phyloP scores from a whole-genome alignment of 495 filamentous ascomycete species.

The Lasiosphaeria hispida region DNA sequence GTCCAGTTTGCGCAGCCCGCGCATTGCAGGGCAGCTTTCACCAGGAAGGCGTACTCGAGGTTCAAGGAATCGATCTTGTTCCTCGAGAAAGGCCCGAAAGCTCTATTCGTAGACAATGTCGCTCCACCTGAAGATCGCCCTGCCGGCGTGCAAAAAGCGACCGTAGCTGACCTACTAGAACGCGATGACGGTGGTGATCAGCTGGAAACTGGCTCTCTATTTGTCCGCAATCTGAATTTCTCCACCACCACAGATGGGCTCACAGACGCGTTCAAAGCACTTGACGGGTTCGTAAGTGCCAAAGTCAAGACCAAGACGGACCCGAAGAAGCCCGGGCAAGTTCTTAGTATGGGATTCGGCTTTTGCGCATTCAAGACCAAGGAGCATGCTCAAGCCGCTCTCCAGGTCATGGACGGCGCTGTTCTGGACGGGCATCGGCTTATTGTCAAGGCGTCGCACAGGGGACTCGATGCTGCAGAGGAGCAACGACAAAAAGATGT shows the following conservation, averaged over 20 bases:
- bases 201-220: conserved; percentile 72
- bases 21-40: conserved; percentile 78
- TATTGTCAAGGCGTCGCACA: conserved; percentile 77
- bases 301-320: conserved; percentile 85
- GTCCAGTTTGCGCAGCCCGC: conserved; percentile 77
- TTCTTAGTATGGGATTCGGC: conserved; percentile 93
- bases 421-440: conserved; percentile 83
- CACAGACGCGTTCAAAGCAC: conserved; percentile 67
- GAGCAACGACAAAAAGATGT: conserved; percentile 77
- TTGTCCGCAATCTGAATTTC: conserved; percentile 91
- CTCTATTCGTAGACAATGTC: conserved; percentile 61
- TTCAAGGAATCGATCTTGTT: conserved; percentile 90
- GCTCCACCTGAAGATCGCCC: conserved; percentile 28
- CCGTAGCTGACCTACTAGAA: conserved; percentile 54
- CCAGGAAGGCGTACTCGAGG: conserved; percentile 77
- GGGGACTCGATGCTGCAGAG: conserved; percentile 79
- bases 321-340: conserved; percentile 76
- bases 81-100: conserved; percentile 87
- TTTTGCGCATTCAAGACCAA: conserved; percentile 86
- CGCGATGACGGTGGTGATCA: conserved; percentile 52
- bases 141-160: conserved; percentile 40
- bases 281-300: conserved; percentile 83
- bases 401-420: conserved; percentile 81
- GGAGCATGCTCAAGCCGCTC: conserved; percentile 71
- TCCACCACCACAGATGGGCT: conserved; percentile 74